A percentile compares a stretch with the other conserved stretches of the same genome.
Conservation (phyloP, 768 basidiomycete genomes). For the Kwoniella botswanensis region DNA sequence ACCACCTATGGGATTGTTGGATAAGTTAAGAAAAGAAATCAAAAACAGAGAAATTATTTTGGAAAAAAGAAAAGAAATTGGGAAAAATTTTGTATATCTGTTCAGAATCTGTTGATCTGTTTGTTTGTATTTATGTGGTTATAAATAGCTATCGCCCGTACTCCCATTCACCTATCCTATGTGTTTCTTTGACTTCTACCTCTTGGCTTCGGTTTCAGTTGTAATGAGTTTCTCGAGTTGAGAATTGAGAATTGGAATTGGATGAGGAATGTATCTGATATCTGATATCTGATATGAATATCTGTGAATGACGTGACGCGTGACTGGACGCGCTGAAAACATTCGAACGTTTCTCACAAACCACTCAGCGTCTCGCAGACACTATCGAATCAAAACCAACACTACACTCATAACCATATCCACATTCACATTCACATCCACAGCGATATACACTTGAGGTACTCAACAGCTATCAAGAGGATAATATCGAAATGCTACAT, state of each 20-base stretch:
- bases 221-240: neutral
- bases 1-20: neutral
- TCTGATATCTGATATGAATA: too few relatives aligned
- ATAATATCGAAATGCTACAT: slow-evolving; percentile 24
- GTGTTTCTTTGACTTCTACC: neutral
- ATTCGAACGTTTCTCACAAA: too few relatives aligned
- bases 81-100: neutral
- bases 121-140: neutral
- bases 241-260: too few relatives aligned
- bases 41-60: neutral
- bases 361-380: too few relatives aligned
- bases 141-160: neutral
- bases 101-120: neutral
- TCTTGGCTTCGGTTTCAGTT: neutral
- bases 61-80: neutral
- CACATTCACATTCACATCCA: too few relatives aligned
- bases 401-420: too few relatives aligned
- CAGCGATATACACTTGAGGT: too few relatives aligned
- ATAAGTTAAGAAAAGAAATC: neutral
- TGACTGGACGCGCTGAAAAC: too few relatives aligned
- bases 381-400: too few relatives aligned
- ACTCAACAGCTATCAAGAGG: too few relatives aligned
- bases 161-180: neutral
- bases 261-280: too few relatives aligned
- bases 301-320: too few relatives aligned